Evolutionary conservation across 306 rosid species (phyloP), one percentile per base, ranked within the genome.

Genomic region (Trifolium fragiferum): DNA sequence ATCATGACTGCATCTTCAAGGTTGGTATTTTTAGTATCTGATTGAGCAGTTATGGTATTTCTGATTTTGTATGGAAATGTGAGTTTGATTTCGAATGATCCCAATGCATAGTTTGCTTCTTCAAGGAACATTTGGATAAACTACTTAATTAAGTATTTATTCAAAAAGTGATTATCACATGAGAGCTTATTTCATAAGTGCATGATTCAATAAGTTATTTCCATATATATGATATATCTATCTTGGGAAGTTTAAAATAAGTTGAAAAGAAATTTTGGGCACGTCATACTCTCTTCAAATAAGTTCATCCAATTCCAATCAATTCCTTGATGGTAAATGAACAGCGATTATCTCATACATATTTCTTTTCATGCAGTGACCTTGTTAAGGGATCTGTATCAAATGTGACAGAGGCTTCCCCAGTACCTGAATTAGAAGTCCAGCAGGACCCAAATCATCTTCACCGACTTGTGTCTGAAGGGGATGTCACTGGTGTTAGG

Each of bases 401-500:
- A 73, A 84, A 87, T 84, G 87, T 80, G 80, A 76, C 44, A 6
- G 96, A 88, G 80, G 83, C 88, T 59, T 81, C 92, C 67, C 87
- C 84, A 51, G 38, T 61, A 81, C 85, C 96, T 73, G 87, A 81
- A 71, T 67, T 76, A 44, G 93, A 87, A 77, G 87, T 81, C 74
- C 90, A 73, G 75, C 95, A 78, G 68, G 87, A 81, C 69, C 88
- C 88, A 13, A 82, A 69, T 70, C 90, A 78, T 82, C 87, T 94
- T 76, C 99, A 90, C 70, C 90, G 72, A 79, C 90, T 94, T 73
- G 92, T 94, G 87, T 86, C 92, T 67, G 95, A 89, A 86, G 97
- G 97, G 80, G 93, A 90, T 82, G 83, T 79, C 35, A 49, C 55
- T 50, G 90, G 99, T 70, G 96, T 88, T 90, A 92, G 99, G 99